Evolutionary conservation across 805 yeast species (phyloP).

Genomic region (Candida vartiovaarae): DNA sequence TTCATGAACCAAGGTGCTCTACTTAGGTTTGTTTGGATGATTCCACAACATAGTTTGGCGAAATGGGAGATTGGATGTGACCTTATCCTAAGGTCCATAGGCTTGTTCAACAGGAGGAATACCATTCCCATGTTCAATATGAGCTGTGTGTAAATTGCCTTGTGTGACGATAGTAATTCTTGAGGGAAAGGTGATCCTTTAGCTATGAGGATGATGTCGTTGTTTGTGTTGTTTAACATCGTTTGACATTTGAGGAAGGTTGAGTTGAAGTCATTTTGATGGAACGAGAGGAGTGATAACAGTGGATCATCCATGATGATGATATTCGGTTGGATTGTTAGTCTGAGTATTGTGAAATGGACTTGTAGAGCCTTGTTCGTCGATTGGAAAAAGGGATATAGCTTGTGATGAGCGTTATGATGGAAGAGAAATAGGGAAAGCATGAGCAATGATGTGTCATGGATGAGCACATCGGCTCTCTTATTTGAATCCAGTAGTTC

Average conservation of each 20-base stretch:
- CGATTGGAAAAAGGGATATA: slow-evolving; percentile 1
- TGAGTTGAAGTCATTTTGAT: slow-evolving; percentile 5
- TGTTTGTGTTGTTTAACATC: neutral
- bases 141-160: slow-evolving; percentile 2
- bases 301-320: neutral
- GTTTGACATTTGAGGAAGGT: slow-evolving; percentile 3
- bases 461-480: neutral
- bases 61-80: slow-evolving; percentile 16
- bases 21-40: slow-evolving; percentile 3
- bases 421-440: slow-evolving; percentile 7
- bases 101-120: slow-evolving; percentile 7
- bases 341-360: slow-evolving; percentile 7
- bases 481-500: neutral
- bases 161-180: slow-evolving; percentile 3
- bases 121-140: slow-evolving; percentile 8
- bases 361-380: slow-evolving; percentile 1
- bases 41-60: slow-evolving; percentile 16
- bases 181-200: slow-evolving; percentile 7
- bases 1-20: slow-evolving; percentile 10
- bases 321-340: slow-evolving; percentile 4
- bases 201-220: neutral
- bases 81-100: slow-evolving; percentile 8
- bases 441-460: slow-evolving; percentile 5
- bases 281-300: slow-evolving; percentile 6
- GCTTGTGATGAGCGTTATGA: slow-evolving; percentile 1